Evolutionary conservation across 2,329 filamentous ascomycete species (phyloP).

Genomic region (Neonectria magnoliae): DNA sequence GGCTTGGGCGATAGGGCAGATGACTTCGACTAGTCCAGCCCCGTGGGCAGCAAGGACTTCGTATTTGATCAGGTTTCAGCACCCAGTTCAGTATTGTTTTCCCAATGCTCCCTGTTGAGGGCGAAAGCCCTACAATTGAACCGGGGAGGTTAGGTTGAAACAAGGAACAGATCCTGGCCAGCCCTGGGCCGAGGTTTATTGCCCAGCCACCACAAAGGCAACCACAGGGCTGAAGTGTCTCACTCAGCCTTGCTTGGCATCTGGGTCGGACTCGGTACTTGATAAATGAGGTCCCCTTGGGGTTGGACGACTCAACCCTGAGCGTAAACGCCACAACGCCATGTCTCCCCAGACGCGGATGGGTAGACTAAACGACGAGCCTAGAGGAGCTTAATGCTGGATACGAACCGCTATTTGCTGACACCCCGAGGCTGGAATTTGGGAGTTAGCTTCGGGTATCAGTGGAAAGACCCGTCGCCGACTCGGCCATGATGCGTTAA

Average conservation of each 20-base stretch:
- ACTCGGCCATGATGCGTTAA: too few species aligned
- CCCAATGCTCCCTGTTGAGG: background rate
- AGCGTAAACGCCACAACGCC: too few species aligned
- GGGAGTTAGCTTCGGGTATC: too few species aligned
- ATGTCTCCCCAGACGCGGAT: too few species aligned
- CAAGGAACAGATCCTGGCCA: background rate
- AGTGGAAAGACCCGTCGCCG: too few species aligned
- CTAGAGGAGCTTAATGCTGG: too few species aligned
- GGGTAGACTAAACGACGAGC: too few species aligned
- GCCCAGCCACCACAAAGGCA: background rate
- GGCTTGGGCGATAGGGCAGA: background rate
- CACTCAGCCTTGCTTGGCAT: background rate
- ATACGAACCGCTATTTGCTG: too few species aligned
- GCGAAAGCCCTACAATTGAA: background rate
- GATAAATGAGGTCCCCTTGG: too few species aligned
- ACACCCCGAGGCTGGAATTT: too few species aligned
- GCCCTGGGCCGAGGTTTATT: background rate
- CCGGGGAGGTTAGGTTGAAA: background rate
- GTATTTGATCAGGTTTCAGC: background rate
- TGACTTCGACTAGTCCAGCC: background rate
- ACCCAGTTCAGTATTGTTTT: background rate
- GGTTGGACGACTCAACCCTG: too few species aligned
- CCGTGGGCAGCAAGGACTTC: background rate
- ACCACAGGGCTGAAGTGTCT: slow-evolving; percentile 7
- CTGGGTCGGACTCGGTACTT: background rate